Evolutionary conservation across 1,284 basidiomycete genomes (phyloP).

Genomic region (Tilletia walkeri): DNA sequence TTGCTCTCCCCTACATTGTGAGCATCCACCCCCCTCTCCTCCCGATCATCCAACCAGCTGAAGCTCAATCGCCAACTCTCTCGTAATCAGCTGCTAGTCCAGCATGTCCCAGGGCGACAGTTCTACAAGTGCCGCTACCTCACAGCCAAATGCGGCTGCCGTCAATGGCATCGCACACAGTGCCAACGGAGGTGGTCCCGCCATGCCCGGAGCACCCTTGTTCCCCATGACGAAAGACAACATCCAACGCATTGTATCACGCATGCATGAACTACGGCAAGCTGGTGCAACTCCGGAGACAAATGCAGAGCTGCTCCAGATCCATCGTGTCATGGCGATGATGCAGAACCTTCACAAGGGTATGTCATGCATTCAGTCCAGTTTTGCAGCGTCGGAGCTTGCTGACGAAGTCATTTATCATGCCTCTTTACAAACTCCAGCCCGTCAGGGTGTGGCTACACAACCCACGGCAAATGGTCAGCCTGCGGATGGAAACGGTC

Average conservation of each 20-base stretch:
- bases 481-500: not conserved
- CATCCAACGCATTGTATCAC: not conserved
- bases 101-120: not conserved
- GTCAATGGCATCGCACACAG: not conserved
- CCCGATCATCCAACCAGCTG: too few species aligned
- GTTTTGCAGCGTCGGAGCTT: not conserved
- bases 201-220: not conserved
- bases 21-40: too few species aligned
- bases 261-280: slow-evolving; percentile 1
- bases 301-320: slow-evolving; percentile 1
- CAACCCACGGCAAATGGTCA: not conserved
- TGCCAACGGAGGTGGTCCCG: not conserved
- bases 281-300: slow-evolving; percentile 8
- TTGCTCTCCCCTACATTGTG: too few species aligned
- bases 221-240: not conserved
- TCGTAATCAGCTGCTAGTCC: not conserved
- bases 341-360: not conserved
- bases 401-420: not conserved
- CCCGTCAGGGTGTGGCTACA: not conserved
- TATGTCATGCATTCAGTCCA: not conserved
- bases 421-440: not conserved
- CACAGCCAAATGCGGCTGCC: not conserved
- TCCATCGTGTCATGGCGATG: not conserved
- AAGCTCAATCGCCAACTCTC: not conserved
- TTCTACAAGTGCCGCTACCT: not conserved